A percentile compares a stretch with the other conserved stretches of the same genome.
phyloP scores from a whole-genome alignment of 208 protist genomes.

The Leishmania braziliensis region DNA sequence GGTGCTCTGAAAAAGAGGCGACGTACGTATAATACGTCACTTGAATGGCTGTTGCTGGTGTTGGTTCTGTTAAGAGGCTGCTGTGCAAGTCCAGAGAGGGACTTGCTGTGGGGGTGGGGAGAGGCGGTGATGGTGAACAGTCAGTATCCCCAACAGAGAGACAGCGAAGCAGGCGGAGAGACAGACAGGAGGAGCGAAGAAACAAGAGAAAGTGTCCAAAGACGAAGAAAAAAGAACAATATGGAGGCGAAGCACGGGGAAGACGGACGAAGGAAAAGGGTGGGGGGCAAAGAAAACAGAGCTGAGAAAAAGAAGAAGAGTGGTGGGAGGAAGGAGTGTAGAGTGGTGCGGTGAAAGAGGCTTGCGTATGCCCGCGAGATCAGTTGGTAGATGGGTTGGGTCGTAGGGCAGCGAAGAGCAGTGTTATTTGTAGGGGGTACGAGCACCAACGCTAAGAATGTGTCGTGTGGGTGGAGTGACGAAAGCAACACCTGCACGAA shows the following conservation, averaged over 20 bases:
- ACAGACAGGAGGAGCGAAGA: background rate
- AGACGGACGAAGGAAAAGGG: background rate
- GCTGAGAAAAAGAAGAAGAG: background rate
- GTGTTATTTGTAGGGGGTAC: background rate
- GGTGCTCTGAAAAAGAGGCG: background rate
- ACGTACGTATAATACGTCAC: background rate
- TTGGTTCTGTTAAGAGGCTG: background rate
- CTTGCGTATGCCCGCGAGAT: background rate
- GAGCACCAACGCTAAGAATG: background rate
- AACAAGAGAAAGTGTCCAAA: background rate
- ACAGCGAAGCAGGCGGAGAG: slow-evolving; percentile 3
- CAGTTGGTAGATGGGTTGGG: background rate
- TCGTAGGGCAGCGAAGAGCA: background rate
- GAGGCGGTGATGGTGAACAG: background rate
- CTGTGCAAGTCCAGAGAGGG: background rate
- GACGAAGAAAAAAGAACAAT: background rate
- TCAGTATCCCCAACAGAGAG: background rate
- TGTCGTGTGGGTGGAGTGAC: background rate
- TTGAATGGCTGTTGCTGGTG: background rate
- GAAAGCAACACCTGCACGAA: background rate
- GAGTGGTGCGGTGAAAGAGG: background rate
- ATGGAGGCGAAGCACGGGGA: background rate
- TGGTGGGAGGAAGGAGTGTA: background rate
- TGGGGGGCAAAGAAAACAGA: background rate
- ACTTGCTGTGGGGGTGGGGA: background rate